Conservation (phyloP, 1,139 yeast genomes). For the Kluyveromyces marxianus region DNA sequence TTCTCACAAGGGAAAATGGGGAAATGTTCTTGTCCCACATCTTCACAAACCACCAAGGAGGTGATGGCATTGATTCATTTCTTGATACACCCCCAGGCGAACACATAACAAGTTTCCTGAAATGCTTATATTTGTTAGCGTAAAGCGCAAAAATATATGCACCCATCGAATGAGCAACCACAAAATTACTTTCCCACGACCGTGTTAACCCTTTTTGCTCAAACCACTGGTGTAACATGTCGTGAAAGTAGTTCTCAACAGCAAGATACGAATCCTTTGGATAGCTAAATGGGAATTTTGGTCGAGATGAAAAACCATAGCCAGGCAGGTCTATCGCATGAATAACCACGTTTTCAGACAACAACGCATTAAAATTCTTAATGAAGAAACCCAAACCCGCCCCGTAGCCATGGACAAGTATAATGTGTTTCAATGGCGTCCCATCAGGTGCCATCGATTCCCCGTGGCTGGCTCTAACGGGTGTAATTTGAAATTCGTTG, state of each 20-base stretch:
- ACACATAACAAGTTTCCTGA: constrained; percentile 60
- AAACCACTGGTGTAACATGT: constrained; percentile 60
- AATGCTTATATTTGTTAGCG: constrained; percentile 53
- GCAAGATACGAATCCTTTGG: constrained; percentile 24
- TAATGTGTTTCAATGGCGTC: constrained; percentile 41
- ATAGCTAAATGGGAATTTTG: constrained; percentile 39
- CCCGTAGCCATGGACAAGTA: constrained; percentile 72
- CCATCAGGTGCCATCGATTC: neutral
- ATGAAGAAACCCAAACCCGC: constrained; percentile 68
- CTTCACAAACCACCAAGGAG: constrained; percentile 57
- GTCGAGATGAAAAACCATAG: constrained; percentile 67
- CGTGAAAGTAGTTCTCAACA: constrained; percentile 62
- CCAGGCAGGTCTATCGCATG: constrained; percentile 73
- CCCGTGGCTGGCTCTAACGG: no score
- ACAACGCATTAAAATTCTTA: constrained; percentile 44
- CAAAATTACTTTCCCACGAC: constrained; percentile 40
- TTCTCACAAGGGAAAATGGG: constrained; percentile 60
- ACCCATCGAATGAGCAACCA: constrained; percentile 90
- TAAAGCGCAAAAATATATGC: constrained; percentile 78
- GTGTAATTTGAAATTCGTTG: constrained; percentile 57
- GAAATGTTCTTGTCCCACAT: constrained; percentile 67
- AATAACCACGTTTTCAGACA: constrained; percentile 45
- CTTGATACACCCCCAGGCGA: constrained; percentile 71
- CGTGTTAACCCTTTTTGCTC: constrained; percentile 39
- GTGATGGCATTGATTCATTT: constrained; percentile 35